Percentiles rank a stretch among this genome's conserved stretches.
phyloP scores from a whole-genome alignment of 2,329 filamentous ascomycete species.

The Fusarium sp. region DNA sequence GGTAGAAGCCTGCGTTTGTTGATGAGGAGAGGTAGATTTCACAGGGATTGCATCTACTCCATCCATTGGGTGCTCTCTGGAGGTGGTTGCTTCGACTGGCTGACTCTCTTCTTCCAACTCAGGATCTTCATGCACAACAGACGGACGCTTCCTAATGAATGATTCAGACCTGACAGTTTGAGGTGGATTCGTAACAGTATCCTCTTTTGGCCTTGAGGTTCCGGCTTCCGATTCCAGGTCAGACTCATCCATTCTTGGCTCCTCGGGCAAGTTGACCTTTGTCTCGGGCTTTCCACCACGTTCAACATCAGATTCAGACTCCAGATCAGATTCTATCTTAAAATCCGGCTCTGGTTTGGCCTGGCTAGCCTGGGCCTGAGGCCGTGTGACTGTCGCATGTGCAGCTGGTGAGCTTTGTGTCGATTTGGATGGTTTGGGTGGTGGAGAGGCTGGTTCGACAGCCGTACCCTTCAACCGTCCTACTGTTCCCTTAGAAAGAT shows the following conservation, averaged over 20 bases:
- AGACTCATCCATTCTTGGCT: constrained; percentile 11
- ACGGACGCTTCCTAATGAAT: constrained; percentile 53
- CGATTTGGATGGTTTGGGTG: constrained; percentile 44
- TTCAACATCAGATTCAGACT: constrained; percentile 21
- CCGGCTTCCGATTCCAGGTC: constrained; percentile 10
- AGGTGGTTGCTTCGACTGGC: constrained; percentile 16
- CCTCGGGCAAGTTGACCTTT: not conserved
- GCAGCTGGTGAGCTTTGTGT: constrained; percentile 1
- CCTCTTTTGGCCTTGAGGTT: not conserved
- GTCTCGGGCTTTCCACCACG: not conserved
- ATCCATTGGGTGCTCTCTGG: constrained; percentile 19
- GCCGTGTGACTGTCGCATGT: not conserved
- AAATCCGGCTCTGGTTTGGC: constrained; percentile 6
- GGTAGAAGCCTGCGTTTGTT: not conserved
- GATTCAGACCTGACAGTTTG: not conserved
- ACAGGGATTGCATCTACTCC: constrained; percentile 52
- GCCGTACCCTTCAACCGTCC: constrained; percentile 62
- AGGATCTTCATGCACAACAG: constrained; percentile 59
- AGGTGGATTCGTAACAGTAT: not conserved
- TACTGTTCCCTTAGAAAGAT: constrained; percentile 65
- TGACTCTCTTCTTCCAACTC: constrained; percentile 50
- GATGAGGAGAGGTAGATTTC: constrained; percentile 34
- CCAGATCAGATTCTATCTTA: constrained; percentile 21
- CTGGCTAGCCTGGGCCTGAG: constrained; percentile 1
- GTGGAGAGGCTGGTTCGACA: constrained; percentile 49